phyloP scores from a whole-genome alignment of 495 filamentous ascomycete species.

The Penicillium mononematosum region DNA sequence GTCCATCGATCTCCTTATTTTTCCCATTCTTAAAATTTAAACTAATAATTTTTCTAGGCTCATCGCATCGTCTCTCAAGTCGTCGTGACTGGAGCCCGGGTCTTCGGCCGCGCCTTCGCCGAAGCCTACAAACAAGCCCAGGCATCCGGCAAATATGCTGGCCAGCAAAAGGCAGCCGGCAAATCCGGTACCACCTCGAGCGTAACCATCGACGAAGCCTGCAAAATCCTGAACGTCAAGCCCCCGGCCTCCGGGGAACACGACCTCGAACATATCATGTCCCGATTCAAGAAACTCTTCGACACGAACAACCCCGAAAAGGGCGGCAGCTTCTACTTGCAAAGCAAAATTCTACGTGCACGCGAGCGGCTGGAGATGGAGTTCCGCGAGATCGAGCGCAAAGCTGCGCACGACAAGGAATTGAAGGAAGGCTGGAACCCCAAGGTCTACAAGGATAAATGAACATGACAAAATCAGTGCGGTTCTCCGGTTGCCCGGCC shows the following conservation, averaged over 20 bases:
- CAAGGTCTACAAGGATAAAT: slow-evolving; percentile 89
- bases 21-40: not conserved
- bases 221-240: slow-evolving; percentile 95
- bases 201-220: slow-evolving; percentile 92
- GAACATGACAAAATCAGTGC: slow-evolving; percentile 20
- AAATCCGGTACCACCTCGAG: slow-evolving; percentile 58
- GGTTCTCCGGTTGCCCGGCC: not conserved
- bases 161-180: slow-evolving; percentile 50
- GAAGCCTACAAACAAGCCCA: slow-evolving; percentile 91
- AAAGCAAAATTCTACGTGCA: slow-evolving; percentile 92
- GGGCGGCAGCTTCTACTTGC: slow-evolving; percentile 95
- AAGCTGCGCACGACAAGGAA: slow-evolving; percentile 60
- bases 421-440: slow-evolving; percentile 85
- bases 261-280: slow-evolving; percentile 72
- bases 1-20: slow-evolving; percentile 1
- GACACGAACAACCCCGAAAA: slow-evolving; percentile 91
- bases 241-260: slow-evolving; percentile 75
- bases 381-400: slow-evolving; percentile 49
- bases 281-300: slow-evolving; percentile 91
- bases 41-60: slow-evolving; percentile 55
- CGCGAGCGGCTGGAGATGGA: slow-evolving; percentile 91
- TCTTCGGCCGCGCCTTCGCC: slow-evolving; percentile 87
- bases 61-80: slow-evolving; percentile 94
- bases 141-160: slow-evolving; percentile 77
- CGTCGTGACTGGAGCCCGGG: slow-evolving; percentile 82